phyloP scores from a whole-genome alignment of 192 early-diverging fungal genomes.

The Phycomyces nitens region DNA sequence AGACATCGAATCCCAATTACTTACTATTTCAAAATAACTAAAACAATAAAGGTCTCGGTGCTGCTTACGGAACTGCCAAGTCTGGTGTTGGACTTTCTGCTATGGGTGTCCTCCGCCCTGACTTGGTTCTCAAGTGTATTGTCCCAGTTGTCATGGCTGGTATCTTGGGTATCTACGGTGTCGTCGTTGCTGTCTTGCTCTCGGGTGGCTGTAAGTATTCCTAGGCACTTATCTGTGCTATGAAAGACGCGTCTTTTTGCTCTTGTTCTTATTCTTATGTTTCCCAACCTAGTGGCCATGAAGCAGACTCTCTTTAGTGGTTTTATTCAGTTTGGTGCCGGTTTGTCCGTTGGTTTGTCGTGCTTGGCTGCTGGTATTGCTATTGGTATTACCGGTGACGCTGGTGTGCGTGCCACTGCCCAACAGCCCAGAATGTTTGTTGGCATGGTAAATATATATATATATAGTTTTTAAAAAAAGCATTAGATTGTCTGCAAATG shows the following conservation, averaged over 20 bases:
- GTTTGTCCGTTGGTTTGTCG: slow-evolving; percentile 85
- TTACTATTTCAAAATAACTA: no score
- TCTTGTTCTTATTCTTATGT: slow-evolving; percentile 23
- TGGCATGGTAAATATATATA: slow-evolving; percentile 60
- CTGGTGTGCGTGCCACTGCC: slow-evolving; percentile 86
- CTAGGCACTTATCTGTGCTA: not conserved
- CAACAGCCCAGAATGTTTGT: slow-evolving; percentile 91
- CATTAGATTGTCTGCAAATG: no score
- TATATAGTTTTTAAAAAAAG: slow-evolving; percentile 7
- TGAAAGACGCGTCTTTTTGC: slow-evolving; percentile 26
- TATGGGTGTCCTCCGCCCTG: slow-evolving; percentile 91
- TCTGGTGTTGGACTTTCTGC: slow-evolving; percentile 95
- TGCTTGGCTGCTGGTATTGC: slow-evolving; percentile 95
- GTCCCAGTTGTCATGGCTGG: slow-evolving; percentile 99
- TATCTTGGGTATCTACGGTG: slow-evolving; percentile 98
- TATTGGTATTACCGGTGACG: slow-evolving; percentile 96
- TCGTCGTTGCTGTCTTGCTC: slow-evolving; percentile 93
- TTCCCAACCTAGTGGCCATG: slow-evolving; percentile 35
- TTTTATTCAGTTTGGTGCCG: slow-evolving; percentile 91
- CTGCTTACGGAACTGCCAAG: slow-evolving; percentile 97
- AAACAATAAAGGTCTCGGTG: slow-evolving; percentile 70
- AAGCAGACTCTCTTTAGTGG: slow-evolving; percentile 60
- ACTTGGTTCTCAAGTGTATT: slow-evolving; percentile 83
- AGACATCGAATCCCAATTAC: no score
- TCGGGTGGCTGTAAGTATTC: slow-evolving; percentile 67